These are phyloP conservation scores for Mycena kentingensis DNA, from an alignment of 768 basidiomycete species.

Conservation along the genomic window DNA sequence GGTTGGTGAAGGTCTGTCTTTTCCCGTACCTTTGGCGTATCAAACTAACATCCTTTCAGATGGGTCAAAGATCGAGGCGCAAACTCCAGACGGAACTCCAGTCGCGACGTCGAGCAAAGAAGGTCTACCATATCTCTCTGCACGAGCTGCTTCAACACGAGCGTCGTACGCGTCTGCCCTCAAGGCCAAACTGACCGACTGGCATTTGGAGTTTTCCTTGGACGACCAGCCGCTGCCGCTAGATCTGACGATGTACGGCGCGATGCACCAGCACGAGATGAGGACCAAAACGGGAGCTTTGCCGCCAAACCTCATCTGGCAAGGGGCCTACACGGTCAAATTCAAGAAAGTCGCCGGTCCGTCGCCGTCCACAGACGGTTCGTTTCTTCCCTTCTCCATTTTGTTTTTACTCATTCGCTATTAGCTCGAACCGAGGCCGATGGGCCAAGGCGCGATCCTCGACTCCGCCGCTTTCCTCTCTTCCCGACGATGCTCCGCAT, in stretches of 20 bases:
- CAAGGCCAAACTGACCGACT: conserved; percentile 90
- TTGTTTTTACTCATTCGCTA: neutral
- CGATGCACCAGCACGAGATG: conserved; percentile 89
- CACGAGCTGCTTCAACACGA: conserved; percentile 37
- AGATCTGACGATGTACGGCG: conserved; percentile 94
- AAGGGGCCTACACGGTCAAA: conserved; percentile 87
- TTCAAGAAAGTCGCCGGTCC: conserved; percentile 93
- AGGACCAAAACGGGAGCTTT: conserved; percentile 68
- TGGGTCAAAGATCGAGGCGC: conserved; percentile 91
- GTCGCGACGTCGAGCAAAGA: conserved; percentile 82
- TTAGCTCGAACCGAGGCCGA: conserved; percentile 46
- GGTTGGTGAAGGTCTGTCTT: conserved; percentile 71
- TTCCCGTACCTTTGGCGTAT: neutral
- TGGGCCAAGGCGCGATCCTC: conserved; percentile 57
- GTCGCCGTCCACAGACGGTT: conserved; percentile 62
- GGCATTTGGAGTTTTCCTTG: conserved; percentile 96
- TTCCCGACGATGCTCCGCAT: conserved; percentile 82
- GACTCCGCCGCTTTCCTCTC: conserved; percentile 70
- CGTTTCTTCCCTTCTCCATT: conserved; percentile 23
- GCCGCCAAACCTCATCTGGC: conserved; percentile 79
- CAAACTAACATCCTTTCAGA: conserved; percentile 46
- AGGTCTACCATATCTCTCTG: conserved; percentile 32
- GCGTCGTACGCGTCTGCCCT: conserved; percentile 93
- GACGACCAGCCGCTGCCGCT: conserved; percentile 82
- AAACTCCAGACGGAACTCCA: conserved; percentile 95